A percentile compares a stretch with the other conserved stretches of the same genome.
These are phyloP conservation scores for Calonectria fujianensis DNA, from an alignment of 2,329 filamentous ascomycete species.

Conservation along the genomic window DNA sequence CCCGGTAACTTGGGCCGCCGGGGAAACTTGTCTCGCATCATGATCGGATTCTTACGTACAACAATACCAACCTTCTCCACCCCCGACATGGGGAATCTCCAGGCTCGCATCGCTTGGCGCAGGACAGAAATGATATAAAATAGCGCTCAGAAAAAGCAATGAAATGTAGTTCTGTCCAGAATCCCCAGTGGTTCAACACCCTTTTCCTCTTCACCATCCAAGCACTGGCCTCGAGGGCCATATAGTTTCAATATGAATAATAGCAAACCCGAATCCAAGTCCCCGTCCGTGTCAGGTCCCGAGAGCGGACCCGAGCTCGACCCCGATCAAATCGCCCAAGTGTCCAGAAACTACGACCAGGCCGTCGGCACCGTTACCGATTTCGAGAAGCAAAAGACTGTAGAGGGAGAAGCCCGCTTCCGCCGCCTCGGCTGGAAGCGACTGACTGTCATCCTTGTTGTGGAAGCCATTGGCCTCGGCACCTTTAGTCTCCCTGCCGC, in stretches of 20 bases:
- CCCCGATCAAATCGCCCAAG: conserved; percentile 36
- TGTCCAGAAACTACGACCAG: conserved; percentile 39
- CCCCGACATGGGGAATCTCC: conserved; percentile 32
- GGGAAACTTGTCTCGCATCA: conserved; percentile 27
- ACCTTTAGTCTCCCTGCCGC: conserved; percentile 45
- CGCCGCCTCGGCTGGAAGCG: conserved; percentile 46
- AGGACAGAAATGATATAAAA: conserved; percentile 15
- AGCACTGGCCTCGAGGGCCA: not conserved
- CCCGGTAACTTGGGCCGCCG: conserved; percentile 20
- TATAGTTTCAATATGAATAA: conserved; percentile 27
- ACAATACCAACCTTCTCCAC: conserved; percentile 34
- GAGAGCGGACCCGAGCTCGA: conserved; percentile 27
- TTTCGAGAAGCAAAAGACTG: conserved; percentile 44
- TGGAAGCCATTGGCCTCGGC: conserved; percentile 46
- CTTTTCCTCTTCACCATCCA: not conserved
- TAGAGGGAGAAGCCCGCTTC: conserved; percentile 44
- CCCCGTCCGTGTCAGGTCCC: conserved; percentile 5
- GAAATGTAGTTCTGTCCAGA: conserved; percentile 3
- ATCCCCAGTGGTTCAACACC: conserved; percentile 26
- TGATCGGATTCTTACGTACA: conserved; percentile 45
- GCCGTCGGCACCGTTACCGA: conserved; percentile 42
- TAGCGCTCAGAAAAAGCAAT: conserved; percentile 1
- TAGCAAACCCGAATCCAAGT: conserved; percentile 22
- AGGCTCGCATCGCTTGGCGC: conserved; percentile 29
- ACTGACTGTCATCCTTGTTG: conserved; percentile 45